Base-by-base conservation (phyloP, 768 basidiomycete species). In the Suillus subalutaceus region DNA sequence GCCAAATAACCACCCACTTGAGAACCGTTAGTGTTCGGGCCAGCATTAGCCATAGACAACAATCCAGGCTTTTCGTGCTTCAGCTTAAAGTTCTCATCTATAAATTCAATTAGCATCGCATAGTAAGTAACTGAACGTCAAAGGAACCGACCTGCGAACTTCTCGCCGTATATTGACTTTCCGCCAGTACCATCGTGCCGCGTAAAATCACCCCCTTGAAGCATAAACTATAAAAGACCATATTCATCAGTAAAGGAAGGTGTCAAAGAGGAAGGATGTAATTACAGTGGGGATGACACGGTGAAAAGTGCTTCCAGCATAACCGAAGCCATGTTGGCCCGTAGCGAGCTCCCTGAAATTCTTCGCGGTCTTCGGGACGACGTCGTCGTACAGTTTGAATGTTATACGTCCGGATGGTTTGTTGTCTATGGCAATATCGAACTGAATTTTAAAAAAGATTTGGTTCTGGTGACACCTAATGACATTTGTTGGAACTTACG, bases 31-130 rank as follows among this genome's bases (percentile, higher is more conserved):
- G 91, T 92, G 79, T 91, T 86, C 1, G 81, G 81, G 60, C 94
- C 94, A 43, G 94, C 92, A 71, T 93, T 97, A 46, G 96, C 96
- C 92, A 93, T 93, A 50, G 90, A 91, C 68, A 94, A 83, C 26
- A 92, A 78, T 72, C 85, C 89, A 10, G 88, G 85, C 72, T 84
- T 86, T 70, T 79, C 77, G 76, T 93, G 92, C 67, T 81, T 83
- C 65, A 86, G 74, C 64, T 81, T 74, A 77, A 93, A 93, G 80
- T 88, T 92, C 79, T 93, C 90, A 67, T 91, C 90, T 86, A 67
- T 15, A 57, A 32, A 62, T 60, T 30, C 18, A 16, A 30, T 43
- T 30, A 32, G 26, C 18, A 18, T 30, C 26, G 10, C 18, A 60
- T 13, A 30, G 13, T 3, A 20, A 32, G 59, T 20, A 26, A 12